Base-by-base conservation (phyloP, 495 filamentous ascomycete genomes). In the Apiosordaria backusii region DNA sequence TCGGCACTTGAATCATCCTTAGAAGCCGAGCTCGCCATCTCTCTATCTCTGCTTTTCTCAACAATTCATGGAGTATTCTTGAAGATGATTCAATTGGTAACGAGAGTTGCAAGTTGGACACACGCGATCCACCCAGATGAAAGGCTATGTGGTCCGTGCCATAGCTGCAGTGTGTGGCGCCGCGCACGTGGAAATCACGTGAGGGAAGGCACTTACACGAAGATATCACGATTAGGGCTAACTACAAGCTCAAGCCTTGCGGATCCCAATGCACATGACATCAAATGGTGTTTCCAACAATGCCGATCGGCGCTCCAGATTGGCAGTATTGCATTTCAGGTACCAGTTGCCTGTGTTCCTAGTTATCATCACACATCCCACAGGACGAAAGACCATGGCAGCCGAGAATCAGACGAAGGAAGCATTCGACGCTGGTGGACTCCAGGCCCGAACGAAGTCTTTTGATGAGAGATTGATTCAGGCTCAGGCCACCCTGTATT, bases 11-110 rank as follows among this genome's bases (percentile, higher is more conserved):
- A 10, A n/a, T 69, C 65, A 4, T 62, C 65, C n/a, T 67, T 61
- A 19, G 68, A 29, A 5, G 63, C 59, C 21, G 67, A 57, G 24
- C 5, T 52, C n/a, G 67, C 53, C 67, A 68, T 68, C 29, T 21
- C 24, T 24, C 19, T n/a, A 19, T 35, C 45, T 27, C 35, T 6
- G 35, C 10, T 10, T 13, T 13, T 45, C 16, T 9, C 2, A 15
- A 6, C 16, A 45, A 45, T 45, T 45, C 35, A 45, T 45, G 3
- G 10, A 45, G 35, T 45, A 13, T 45, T 45, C 2, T 2, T 45
- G 35, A 45, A 45, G 35, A 3, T 45, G 35, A 45, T 45, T 7
- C 6, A 45, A 45, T n/a, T n/a, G n/a, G n/a, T n/a, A 15, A 45
- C 16, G 35, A 2, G 16, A 45, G 35, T 45, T 45, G 35, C 35